These are phyloP conservation scores for Candida vartiovaarae DNA, from an alignment of 805 yeast genomes.

Conservation along the genomic window DNA sequence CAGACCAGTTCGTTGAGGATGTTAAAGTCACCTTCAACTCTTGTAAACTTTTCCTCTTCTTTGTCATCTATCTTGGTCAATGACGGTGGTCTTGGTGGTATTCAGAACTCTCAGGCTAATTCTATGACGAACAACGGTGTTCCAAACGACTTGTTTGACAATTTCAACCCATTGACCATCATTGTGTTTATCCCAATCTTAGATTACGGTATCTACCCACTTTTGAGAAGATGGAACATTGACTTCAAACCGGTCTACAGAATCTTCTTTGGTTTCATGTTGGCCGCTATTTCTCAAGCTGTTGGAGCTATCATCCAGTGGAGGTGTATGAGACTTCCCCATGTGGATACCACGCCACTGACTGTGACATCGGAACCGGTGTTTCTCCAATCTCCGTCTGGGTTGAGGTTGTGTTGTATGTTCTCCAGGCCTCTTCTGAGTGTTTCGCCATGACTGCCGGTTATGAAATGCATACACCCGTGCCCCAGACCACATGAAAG, in stretches of 20 bases:
- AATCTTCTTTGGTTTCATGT: slow-evolving; percentile 62
- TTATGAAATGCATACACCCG: slow-evolving; percentile 79
- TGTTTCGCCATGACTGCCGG: slow-evolving; percentile 78
- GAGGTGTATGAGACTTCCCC: slow-evolving; percentile 65
- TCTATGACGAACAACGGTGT: slow-evolving; percentile 64
- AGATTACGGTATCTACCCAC: slow-evolving; percentile 53
- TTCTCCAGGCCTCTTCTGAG: slow-evolving; percentile 67
- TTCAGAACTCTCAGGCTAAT: slow-evolving; percentile 47
- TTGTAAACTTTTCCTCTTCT: slow-evolving; percentile 66
- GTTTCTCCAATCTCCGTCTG: slow-evolving; percentile 50
- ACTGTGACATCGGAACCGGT: slow-evolving; percentile 33
- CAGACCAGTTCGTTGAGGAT: slow-evolving; percentile 68
- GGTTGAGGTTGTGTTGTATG: slow-evolving; percentile 58
- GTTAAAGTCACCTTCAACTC: slow-evolving; percentile 58
- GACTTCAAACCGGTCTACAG: slow-evolving; percentile 65
- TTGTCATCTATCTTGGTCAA: slow-evolving; percentile 72
- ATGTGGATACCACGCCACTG: slow-evolving; percentile 56
- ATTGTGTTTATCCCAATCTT: slow-evolving; percentile 69
- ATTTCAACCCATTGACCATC: slow-evolving; percentile 68
- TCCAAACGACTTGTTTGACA: slow-evolving; percentile 76
- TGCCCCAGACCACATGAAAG: slow-evolving; percentile 55
- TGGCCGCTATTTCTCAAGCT: slow-evolving; percentile 37
- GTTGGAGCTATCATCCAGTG: slow-evolving; percentile 46
- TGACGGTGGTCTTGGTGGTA: slow-evolving; percentile 53
- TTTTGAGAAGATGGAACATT: slow-evolving; percentile 38